These are phyloP conservation scores for Aechmea fasciata DNA, from an alignment of 176 grass and related monocot genomes.

Conservation along the genomic window DNA sequence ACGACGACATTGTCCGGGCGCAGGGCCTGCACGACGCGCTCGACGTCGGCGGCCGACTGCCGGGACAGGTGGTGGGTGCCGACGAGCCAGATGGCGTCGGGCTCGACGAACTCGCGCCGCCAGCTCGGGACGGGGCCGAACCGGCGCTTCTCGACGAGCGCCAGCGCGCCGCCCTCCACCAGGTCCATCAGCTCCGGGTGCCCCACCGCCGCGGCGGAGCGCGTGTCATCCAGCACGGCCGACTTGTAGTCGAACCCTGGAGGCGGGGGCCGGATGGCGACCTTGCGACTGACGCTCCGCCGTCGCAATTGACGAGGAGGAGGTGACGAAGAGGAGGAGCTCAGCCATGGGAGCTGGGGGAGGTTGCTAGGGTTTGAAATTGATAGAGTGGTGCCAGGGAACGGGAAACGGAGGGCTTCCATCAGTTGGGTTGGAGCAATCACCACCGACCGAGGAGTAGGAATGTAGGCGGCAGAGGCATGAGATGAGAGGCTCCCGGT, in stretches of 20 bases:
- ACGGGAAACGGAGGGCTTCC: not conserved
- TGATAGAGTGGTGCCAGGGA: too few relatives aligned
- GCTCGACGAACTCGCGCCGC: constrained; percentile 73
- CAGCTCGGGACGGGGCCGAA: constrained; percentile 78
- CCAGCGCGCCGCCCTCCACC: constrained; percentile 65
- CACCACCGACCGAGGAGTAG: too few relatives aligned
- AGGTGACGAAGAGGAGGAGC: constrained; percentile 11
- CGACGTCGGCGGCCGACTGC: constrained; percentile 49
- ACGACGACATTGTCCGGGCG: constrained; percentile 82
- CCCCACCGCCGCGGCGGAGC: constrained; percentile 23
- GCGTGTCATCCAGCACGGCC: constrained; percentile 54
- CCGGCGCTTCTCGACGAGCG: constrained; percentile 57
- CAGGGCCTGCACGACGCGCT: constrained; percentile 55
- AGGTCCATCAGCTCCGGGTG: constrained; percentile 55
- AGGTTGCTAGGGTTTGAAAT: too few relatives aligned
- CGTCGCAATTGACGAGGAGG: constrained; percentile 10
- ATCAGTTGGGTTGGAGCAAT: not conserved
- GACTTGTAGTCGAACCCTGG: constrained; percentile 70
- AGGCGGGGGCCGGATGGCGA: constrained; percentile 61
- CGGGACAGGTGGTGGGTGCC: constrained; percentile 81
- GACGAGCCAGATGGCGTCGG: constrained; percentile 71
- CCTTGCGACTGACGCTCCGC: not conserved
- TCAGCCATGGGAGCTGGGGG: not conserved
- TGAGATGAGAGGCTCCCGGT: not conserved
- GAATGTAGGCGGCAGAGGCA: not conserved